Conservation (phyloP, 2,329 filamentous ascomycete genomes). For the Cyclaneusma minus region DNA sequence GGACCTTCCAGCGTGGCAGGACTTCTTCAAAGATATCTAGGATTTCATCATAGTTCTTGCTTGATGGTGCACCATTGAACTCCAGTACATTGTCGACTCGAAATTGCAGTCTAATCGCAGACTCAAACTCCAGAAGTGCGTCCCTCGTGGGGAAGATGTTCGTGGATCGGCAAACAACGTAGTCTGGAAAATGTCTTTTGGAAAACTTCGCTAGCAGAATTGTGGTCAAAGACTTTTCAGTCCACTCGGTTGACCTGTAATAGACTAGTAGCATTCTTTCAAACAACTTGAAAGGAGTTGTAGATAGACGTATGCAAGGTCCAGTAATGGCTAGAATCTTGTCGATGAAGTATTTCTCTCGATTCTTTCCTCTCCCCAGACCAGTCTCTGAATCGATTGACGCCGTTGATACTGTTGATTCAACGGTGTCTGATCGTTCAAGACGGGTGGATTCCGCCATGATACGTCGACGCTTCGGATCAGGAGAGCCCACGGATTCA, state of each 20-base stretch:
- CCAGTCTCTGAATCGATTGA: no score
- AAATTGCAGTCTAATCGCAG: conserved; percentile 67
- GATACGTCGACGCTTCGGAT: no score
- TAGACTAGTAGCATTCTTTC: conserved; percentile 92
- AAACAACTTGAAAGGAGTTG: conserved; percentile 62
- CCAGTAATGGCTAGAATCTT: conserved; percentile 70
- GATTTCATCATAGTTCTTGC: conserved; percentile 49
- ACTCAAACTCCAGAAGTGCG: conserved; percentile 76
- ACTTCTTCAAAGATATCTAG: conserved; percentile 58
- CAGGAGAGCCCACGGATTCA: background rate
- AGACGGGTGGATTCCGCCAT: no score
- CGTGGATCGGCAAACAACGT: conserved; percentile 75
- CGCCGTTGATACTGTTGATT: background rate
- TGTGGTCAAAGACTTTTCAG: conserved; percentile 86
- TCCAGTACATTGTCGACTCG: conserved; percentile 72
- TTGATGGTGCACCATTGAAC: conserved; percentile 54
- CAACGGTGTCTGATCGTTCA: no score
- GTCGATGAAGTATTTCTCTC: conserved; percentile 57
- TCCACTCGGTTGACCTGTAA: conserved; percentile 93
- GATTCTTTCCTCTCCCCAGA: no score
- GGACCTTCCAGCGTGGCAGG: conserved; percentile 62
- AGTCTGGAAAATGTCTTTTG: conserved; percentile 72
- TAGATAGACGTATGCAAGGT: conserved; percentile 68
- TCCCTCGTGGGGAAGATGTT: conserved; percentile 73
- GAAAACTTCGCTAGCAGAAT: conserved; percentile 90